Evolutionary conservation across 2,329 filamentous ascomycete genomes (phyloP), one percentile per base, ranked within the genome.

Genomic region (Rhexocercosporidium sp.): DNA sequence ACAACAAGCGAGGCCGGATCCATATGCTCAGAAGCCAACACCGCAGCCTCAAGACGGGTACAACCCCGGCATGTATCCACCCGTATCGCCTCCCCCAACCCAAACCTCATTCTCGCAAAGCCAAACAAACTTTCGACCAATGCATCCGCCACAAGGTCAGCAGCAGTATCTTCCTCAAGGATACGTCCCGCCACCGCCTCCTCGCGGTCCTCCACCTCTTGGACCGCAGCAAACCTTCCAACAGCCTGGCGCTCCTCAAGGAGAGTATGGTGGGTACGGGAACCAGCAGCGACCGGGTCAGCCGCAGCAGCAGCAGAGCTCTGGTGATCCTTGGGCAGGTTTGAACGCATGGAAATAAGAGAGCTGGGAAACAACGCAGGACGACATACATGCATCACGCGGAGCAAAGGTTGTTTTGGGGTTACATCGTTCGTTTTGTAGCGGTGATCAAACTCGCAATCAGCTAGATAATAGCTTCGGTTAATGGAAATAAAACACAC

Each of bases 261-360:
- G 84, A 3, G 84, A 84, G 1, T 89, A 90, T 78, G 84, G 85
- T 78, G 84, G 85, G 16, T 82, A 83, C 59, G 77, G 77, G 53
- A 81, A 82, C 65, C 81, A 79, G 71, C 75, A 78, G 59, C 73
- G 76, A 34, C 66, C 72, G 51, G 66, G 72, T 63, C 70, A 76
- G 59, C 77, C 59, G 25, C 65, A 66, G 37, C 65, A 63, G 18
- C 39, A 77, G 59, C 73, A 77, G 37, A 74, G 74, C 51, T 69
- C 75, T 14, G 73, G 75, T 69, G 89, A 93, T 82, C 90, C 90
- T 8, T 93, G 89, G 89, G 89, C 89, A 18, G 90, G 90, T 4
- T 77, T 93, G 72, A 75, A 73, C 61, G 70, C 72, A 59, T 75
- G 73, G 73, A 74, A 74, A 61, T 75, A 65, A 27, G 34, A 7